Percentiles rank a stretch among this genome's conserved stretches.
phyloP scores from a whole-genome alignment of 2,329 filamentous ascomycete genomes.

The Colletotrichum somersetense region DNA sequence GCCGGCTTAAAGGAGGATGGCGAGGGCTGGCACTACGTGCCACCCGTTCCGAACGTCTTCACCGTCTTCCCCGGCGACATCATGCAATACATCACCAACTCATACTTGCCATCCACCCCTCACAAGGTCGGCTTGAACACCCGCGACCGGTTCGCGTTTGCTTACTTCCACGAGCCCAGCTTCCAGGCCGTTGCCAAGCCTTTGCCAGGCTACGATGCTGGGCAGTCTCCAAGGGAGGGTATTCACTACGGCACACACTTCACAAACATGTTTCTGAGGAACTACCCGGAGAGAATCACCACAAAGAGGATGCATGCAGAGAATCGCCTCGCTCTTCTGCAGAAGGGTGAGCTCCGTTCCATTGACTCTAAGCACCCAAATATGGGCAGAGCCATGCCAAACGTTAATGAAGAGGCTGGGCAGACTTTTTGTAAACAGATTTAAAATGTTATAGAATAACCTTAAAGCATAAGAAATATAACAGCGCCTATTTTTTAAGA shows the following conservation, averaged over 20 bases:
- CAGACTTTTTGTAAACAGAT: neutral
- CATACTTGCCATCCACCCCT: conserved; percentile 59
- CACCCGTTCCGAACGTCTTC: conserved; percentile 58
- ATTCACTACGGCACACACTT: conserved; percentile 66
- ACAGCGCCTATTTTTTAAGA: no score
- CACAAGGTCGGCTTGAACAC: conserved; percentile 66
- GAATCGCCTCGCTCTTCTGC: conserved; percentile 47
- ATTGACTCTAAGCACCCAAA: conserved; percentile 25
- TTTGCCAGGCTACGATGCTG: conserved; percentile 53
- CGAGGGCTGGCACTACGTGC: conserved; percentile 61
- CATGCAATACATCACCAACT: conserved; percentile 64
- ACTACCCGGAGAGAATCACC: conserved; percentile 61
- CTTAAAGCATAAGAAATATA: no score
- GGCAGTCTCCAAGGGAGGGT: conserved; percentile 51
- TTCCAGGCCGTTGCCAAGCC: conserved; percentile 60
- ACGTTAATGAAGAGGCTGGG: neutral
- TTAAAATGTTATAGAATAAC: no score
- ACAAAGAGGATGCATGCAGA: conserved; percentile 54
- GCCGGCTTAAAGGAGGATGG: conserved; percentile 60
- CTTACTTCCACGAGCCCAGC: conserved; percentile 65
- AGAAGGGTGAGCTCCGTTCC: conserved; percentile 46
- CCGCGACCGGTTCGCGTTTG: conserved; percentile 61
- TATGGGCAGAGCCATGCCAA: neutral
- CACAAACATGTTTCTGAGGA: conserved; percentile 64
- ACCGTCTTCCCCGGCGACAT: conserved; percentile 67